phyloP scores from a whole-genome alignment of 1,139 yeast species.

The Kodamaea anthophila region DNA sequence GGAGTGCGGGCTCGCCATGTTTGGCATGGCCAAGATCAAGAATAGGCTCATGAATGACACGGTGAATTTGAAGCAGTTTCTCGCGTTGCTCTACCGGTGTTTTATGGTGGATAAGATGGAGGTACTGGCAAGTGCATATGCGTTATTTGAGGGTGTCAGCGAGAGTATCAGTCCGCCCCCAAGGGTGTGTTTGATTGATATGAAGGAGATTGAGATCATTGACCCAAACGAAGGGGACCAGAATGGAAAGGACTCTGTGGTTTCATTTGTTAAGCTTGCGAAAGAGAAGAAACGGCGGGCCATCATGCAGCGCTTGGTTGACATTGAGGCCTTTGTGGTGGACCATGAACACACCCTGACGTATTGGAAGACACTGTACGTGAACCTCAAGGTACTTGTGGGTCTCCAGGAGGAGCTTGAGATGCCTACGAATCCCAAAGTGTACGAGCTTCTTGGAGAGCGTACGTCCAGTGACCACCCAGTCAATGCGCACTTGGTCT shows the following conservation, averaged over 20 bases:
- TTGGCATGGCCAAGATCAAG: conserved; percentile 48
- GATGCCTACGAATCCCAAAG: conserved; percentile 36
- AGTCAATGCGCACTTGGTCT: conserved; percentile 53
- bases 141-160: conserved; percentile 43
- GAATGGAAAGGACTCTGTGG: conserved; percentile 18
- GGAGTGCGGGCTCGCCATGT: conserved; percentile 61
- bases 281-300: conserved; percentile 49
- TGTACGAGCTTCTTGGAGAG: conserved; percentile 43
- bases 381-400: conserved; percentile 50
- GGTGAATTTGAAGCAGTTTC: conserved; percentile 41
- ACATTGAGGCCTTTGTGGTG: conserved; percentile 41
- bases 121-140: conserved; percentile 47
- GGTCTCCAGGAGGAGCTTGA: conserved; percentile 54
- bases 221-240: conserved; percentile 13
- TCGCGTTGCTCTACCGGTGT: conserved; percentile 50
- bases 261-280: conserved; percentile 50
- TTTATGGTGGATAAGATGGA: conserved; percentile 53
- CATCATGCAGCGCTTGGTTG: conserved; percentile 31
- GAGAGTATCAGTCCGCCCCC: conserved; percentile 52
- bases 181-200: conserved; percentile 50
- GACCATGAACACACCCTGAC: conserved; percentile 28
- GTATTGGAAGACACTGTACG: conserved; percentile 68
- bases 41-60: conserved; percentile 55
- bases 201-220: conserved; percentile 41
- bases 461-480: conserved; percentile 72